Conservation (phyloP, 192 early-diverging fungal genomes). For the Coemansia sp. region DNA sequence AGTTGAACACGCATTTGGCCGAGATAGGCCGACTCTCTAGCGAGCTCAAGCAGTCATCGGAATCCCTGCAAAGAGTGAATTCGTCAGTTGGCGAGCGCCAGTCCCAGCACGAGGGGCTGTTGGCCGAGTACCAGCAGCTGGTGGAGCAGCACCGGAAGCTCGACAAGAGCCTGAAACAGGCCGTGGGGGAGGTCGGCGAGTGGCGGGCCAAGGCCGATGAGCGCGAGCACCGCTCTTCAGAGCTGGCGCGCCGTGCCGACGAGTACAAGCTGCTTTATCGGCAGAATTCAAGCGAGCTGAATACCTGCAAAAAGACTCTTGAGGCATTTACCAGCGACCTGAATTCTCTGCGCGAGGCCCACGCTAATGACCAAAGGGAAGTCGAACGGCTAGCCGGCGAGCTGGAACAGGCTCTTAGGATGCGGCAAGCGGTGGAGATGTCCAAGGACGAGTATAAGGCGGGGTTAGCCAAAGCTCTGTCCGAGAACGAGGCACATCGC, state of each 20-base stretch:
- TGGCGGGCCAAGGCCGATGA: constrained; percentile 36
- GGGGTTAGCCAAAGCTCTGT: constrained; percentile 32
- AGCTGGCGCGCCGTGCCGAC: constrained; percentile 19
- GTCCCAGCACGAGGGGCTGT: not conserved
- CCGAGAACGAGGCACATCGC: constrained; percentile 34
- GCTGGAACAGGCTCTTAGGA: constrained; percentile 19
- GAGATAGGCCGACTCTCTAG: not conserved
- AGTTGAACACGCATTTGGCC: not conserved
- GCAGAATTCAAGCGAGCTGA: constrained; percentile 27
- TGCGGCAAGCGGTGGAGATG: constrained; percentile 42
- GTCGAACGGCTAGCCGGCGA: constrained; percentile 19
- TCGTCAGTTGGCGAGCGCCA: not conserved
- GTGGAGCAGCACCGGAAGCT: constrained; percentile 39
- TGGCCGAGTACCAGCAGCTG: constrained; percentile 17
- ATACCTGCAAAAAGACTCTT: constrained; percentile 19
- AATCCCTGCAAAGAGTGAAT: not conserved
- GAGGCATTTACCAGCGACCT: constrained; percentile 29
- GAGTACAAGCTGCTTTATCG: constrained; percentile 34
- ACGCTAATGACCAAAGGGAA: constrained; percentile 15
- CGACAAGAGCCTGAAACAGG: constrained; percentile 36
- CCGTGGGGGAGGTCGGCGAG: constrained; percentile 34
- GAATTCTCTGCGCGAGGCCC: constrained; percentile 19
- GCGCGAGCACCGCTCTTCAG: constrained; percentile 23
- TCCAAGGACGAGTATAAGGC: constrained; percentile 55
- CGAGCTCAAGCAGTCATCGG: not conserved